Evolutionary conservation across 2,329 filamentous ascomycete genomes (phyloP).

Genomic region (Hortaea werneckii): DNA sequence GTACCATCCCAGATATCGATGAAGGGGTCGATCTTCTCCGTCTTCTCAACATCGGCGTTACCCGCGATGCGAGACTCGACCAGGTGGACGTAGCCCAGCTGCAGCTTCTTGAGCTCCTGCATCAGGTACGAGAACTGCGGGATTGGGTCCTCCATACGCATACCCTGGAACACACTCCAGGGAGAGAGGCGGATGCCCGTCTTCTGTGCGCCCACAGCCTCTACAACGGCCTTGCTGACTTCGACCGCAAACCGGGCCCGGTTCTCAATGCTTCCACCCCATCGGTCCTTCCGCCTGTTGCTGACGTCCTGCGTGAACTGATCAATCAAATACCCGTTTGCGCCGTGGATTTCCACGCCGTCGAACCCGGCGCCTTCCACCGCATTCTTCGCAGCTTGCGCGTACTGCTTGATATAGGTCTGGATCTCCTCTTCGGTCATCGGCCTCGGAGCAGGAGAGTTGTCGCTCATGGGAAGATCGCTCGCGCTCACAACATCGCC

Average conservation of each 20-base stretch:
- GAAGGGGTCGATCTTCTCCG: conserved; percentile 35
- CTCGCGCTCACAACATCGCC: conserved; percentile 24
- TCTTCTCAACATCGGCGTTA: conserved; percentile 30
- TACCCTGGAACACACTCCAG: conserved; percentile 50
- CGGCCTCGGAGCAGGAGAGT: conserved; percentile 23
- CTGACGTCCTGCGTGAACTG: conserved; percentile 52
- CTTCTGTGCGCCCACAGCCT: conserved; percentile 42
- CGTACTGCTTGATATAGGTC: conserved; percentile 28
- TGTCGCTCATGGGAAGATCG: conserved; percentile 26
- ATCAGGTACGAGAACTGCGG: conserved; percentile 54
- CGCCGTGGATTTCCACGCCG: conserved; percentile 45
- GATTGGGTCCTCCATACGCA: conserved; percentile 52
- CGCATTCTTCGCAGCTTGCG: conserved; percentile 35
- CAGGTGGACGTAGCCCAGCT: conserved; percentile 52
- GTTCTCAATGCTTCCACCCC: conserved; percentile 40
- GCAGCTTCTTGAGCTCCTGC: conserved; percentile 39
- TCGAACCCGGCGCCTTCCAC: conserved; percentile 46
- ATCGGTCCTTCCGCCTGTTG: conserved; percentile 45
- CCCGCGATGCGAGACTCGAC: conserved; percentile 48
- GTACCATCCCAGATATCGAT: conserved; percentile 35
- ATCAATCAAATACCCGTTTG: conserved; percentile 47
- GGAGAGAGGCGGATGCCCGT: conserved; percentile 39
- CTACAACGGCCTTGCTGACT: conserved; percentile 40
- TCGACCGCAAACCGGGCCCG: conserved; percentile 44
- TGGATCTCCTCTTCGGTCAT: conserved; percentile 28